These are phyloP conservation scores for Spatholobus suberectus DNA, from an alignment of 306 rosid genomes.

Conservation along the genomic window DNA sequence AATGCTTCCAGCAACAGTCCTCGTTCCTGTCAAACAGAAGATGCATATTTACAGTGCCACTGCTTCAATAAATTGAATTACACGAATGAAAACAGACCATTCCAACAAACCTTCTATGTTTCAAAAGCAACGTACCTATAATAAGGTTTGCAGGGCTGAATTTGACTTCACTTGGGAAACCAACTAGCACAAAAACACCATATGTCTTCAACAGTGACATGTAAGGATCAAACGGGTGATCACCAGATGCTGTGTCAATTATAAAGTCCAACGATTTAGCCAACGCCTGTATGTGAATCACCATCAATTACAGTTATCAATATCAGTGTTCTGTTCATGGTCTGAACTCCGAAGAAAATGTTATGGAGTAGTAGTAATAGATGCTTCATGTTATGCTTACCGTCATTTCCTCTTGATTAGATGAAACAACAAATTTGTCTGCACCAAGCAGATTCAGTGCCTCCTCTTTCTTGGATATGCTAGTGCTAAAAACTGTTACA, in stretches of 20 bases:
- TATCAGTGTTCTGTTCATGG: not conserved
- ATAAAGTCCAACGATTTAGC: slow-evolving; percentile 75
- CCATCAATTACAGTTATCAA: slow-evolving; percentile 7
- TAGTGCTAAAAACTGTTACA: slow-evolving; percentile 83
- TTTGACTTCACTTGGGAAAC: slow-evolving; percentile 83
- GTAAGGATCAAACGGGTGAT: slow-evolving; percentile 86
- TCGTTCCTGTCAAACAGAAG: slow-evolving; percentile 59
- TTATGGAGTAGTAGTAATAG: not conserved
- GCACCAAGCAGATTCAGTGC: slow-evolving; percentile 79
- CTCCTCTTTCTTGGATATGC: slow-evolving; percentile 83
- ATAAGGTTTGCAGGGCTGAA: slow-evolving; percentile 70
- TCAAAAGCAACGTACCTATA: slow-evolving; percentile 57
- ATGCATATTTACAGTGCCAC: not conserved
- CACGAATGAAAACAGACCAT: not conserved
- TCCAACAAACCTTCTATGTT: not conserved
- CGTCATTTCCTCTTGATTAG: slow-evolving; percentile 74
- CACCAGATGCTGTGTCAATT: slow-evolving; percentile 86
- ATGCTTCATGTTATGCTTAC: slow-evolving; percentile 50
- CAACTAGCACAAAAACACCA: slow-evolving; percentile 72
- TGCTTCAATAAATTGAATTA: not conserved
- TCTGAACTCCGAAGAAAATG: not conserved
- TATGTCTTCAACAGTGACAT: slow-evolving; percentile 70
- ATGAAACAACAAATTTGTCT: slow-evolving; percentile 76
- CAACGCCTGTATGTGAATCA: slow-evolving; percentile 56
- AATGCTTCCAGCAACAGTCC: slow-evolving; percentile 64